Evolutionary conservation across 495 filamentous ascomycete species (phyloP).

Genomic region (Pseudoneurospora amorphoporcata): DNA sequence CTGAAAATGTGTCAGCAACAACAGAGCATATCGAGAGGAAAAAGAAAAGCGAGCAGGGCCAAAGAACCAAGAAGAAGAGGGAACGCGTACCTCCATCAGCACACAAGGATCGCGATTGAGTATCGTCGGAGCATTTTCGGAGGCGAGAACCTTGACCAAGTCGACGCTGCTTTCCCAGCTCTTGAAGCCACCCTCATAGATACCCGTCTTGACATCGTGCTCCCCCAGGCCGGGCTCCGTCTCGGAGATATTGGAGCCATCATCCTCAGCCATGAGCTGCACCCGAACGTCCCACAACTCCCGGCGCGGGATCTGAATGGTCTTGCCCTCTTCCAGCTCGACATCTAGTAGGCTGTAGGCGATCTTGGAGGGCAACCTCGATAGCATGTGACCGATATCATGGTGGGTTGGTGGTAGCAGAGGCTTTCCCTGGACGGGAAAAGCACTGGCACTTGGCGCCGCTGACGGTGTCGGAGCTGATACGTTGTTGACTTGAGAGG

Average conservation of each 20-base stretch:
- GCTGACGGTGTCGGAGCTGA: conserved; percentile 11
- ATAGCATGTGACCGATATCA: conserved; percentile 44
- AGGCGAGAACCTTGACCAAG: conserved; percentile 58
- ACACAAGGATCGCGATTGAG: conserved; percentile 34
- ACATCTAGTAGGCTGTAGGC: conserved; percentile 57
- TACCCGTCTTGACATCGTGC: conserved; percentile 76
- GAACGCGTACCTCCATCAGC: conserved; percentile 61
- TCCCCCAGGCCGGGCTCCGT: conserved; percentile 51
- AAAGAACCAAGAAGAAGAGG: background rate
- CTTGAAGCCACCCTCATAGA: conserved; percentile 98
- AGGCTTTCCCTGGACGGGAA: conserved; percentile 39
- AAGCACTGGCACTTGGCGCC: conserved; percentile 26
- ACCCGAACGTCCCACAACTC: conserved; percentile 90
- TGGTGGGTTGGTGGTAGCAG: conserved; percentile 36
- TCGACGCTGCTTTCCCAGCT: conserved; percentile 96
- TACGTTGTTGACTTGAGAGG: background rate
- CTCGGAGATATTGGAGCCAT: conserved; percentile 25
- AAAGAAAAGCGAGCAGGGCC: background rate
- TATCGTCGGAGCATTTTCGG: conserved; percentile 48
- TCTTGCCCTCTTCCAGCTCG: conserved; percentile 31
- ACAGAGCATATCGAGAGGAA: background rate
- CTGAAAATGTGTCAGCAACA: conserved; percentile 34
- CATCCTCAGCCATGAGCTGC: conserved; percentile 86
- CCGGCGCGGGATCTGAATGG: conserved; percentile 59
- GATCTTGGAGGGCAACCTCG: conserved; percentile 65